These are phyloP conservation scores for Acidiella bohemica DNA, from an alignment of 495 filamentous ascomycete genomes.

Conservation along the genomic window DNA sequence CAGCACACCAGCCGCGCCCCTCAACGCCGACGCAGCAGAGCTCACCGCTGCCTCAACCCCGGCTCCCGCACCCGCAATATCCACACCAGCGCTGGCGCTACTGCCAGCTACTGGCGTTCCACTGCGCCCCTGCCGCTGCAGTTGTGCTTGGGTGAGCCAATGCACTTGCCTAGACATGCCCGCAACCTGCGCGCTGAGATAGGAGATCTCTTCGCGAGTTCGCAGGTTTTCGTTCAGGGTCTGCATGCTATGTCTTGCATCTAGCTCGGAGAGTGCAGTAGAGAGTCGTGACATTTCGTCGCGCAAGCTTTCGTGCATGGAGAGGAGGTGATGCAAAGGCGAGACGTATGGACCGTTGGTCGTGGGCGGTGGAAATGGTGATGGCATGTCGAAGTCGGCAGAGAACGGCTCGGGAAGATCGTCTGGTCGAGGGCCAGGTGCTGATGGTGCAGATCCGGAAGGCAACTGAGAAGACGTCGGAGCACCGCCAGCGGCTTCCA, in stretches of 20 bases:
- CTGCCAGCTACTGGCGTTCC: no score
- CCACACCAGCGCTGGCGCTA: conserved; percentile 1
- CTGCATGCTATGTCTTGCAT: conserved; percentile 52
- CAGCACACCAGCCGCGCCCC: conserved; percentile 7
- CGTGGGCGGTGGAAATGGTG: conserved; percentile 11
- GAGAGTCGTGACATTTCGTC: conserved; percentile 48
- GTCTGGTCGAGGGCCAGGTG: conserved; percentile 1
- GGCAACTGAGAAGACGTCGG: background rate
- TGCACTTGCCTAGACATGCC: conserved; percentile 54
- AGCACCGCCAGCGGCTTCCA: background rate
- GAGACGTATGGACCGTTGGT: conserved; percentile 15
- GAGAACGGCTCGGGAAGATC: conserved; percentile 7
- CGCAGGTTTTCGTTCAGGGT: conserved; percentile 55
- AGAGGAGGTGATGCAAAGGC: conserved; percentile 44
- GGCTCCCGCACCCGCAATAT: conserved; percentile 2
- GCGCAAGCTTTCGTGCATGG: conserved; percentile 54
- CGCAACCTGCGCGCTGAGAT: conserved; percentile 50
- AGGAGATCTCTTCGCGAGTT: conserved; percentile 53
- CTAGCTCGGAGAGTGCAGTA: conserved; percentile 46
- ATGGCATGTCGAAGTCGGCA: conserved; percentile 8
- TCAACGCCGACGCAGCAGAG: conserved; percentile 9
- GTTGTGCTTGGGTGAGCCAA: conserved; percentile 50
- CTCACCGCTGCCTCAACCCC: conserved; percentile 13
- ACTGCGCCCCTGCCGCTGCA: conserved; percentile 29
- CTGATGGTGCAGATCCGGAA: background rate